Percentiles rank a stretch among this genome's conserved stretches.
phyloP scores from a whole-genome alignment of 2,329 filamentous ascomycete genomes.

The Metarhizium guizhouense region DNA sequence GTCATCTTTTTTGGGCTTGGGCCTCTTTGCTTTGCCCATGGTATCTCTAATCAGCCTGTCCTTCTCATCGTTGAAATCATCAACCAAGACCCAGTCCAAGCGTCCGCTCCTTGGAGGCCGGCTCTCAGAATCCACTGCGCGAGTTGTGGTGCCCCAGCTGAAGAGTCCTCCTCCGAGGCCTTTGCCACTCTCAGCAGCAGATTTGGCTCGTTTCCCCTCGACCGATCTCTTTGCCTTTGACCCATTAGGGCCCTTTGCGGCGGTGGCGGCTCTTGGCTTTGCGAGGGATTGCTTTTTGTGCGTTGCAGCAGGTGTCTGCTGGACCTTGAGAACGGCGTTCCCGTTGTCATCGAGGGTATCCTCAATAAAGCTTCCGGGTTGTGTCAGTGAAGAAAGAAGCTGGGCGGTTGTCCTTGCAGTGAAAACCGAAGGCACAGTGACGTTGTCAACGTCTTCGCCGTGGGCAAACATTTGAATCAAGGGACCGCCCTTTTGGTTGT shows the following conservation, averaged over 20 bases:
- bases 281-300: conserved; percentile 18
- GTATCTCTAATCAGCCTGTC: conserved; percentile 34
- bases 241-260: conserved; percentile 17
- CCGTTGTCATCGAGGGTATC: conserved; percentile 52
- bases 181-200: conserved; percentile 8
- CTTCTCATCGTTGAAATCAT: conserved; percentile 54
- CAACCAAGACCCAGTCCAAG: conserved; percentile 62
- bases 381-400: conserved; percentile 78
- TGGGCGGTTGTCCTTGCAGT: conserved; percentile 93
- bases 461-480: conserved; percentile 98
- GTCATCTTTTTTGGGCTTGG: conserved; percentile 25
- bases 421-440: conserved; percentile 90
- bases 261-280: conserved; percentile 20
- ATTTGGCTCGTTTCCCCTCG: conserved; percentile 16
- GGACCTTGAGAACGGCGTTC: conserved; percentile 44
- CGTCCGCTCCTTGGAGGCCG: conserved; percentile 65
- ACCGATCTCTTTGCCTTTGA: conserved; percentile 17
- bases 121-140: conserved; percentile 38
- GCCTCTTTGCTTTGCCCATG: conserved; percentile 17
- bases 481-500: conserved; percentile 80
- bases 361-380: conserved; percentile 56
- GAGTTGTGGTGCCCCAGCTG: conserved; percentile 21
- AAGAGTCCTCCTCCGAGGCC: conserved; percentile 19
- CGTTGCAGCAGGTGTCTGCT: conserved; percentile 32
- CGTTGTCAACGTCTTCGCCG: conserved; percentile 80